Evolutionary conservation across 78 protist genomes (phyloP), one percentile per base, ranked within the genome.

Genomic region (Emiliania huxleyi): DNA sequence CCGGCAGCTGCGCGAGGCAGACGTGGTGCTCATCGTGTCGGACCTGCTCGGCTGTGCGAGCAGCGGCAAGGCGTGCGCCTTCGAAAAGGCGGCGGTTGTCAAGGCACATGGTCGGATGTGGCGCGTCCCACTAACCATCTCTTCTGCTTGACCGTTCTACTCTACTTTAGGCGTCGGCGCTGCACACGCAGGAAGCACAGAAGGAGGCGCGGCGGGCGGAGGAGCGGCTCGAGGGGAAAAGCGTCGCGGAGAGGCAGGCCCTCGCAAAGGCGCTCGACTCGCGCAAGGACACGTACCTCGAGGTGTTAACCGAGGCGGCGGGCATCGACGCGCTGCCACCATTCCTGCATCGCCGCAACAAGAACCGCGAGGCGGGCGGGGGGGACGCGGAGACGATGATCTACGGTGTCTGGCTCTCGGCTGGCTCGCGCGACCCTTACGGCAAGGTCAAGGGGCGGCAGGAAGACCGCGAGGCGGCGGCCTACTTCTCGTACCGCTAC

Each of bases 391-490:
- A 62, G 73, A 62, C 73, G 38, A 62, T 62, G 38, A 62, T 62
- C 73, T 62, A 62, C 42, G 81, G 81, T 12, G 81, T 71, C 29
- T 71, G 81, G 81, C 2, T 71, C 21, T 6, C 81, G 2, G 22
- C 18, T 22, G 2, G n/a, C 43, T 71, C 81, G 15, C 81, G 42
- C 37, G 81, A 71, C 81, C 81, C 81, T 12, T 71, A 35, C 22
- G 81, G 81, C 81, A 71, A 71, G 81, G n/a, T 19, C 18, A 8
- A 6, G 1, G 81, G 43, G 5, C 81, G 81, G 44, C 81, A 71
- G 42, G 81, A 71, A 40, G 81, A 71, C 42, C 81, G 81, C 81
- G 81, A 71, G 37, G 42, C 81, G 33, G 81, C 81, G 45, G 81
- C 81, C 18, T 29, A 8, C 81, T 71, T 71, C 42, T 35, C 81